Evolutionary conservation across 2,329 filamentous ascomycete genomes (phyloP), one percentile per base, ranked within the genome.

Genomic region (Phoma herbarum): DNA sequence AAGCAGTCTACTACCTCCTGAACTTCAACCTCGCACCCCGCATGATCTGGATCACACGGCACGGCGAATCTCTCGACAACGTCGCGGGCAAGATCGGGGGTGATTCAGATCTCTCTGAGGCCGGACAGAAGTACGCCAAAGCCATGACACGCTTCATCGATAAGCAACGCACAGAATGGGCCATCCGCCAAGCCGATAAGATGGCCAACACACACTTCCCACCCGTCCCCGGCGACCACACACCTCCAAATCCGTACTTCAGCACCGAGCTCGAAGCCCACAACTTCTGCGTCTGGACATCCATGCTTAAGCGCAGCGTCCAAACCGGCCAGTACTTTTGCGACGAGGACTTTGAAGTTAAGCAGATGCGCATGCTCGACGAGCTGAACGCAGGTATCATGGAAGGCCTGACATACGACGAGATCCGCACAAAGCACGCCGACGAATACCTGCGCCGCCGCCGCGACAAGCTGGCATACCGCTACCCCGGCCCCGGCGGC

Each of bases 281-380:
- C 81, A 92, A 92, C 74, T 98, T 97, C 75, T 99, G 95, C 76
- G 92, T 99, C 16, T 99, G 95, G 95, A 97, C 94, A 0, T 96
- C 92, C 2, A 98, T 98, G 94, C 86, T 99, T 63, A 90, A 91
- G 74, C 90, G 95, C 64, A 93, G 91, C 60, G 89, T 95, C 49
- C 88, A 97, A 73, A 96, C 93, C 0, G 93, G 90, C 0, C 88
- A 95, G 64, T 90, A 90, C 75, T 99, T 98, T 75, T 91, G 96
- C 66, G 95, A 98, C 64, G 94, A 98, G 22, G 92, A 97, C 52
- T 77, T 94, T 75, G 95, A 98, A 66, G 89, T 96, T 68, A 99
- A 99, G 81, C 91, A 96, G 67, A 97, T 94, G 92, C 91, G 93
- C 71, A 96, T 97, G 92, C 85, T 99, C 50, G 96, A 99, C 73